phyloP scores from a whole-genome alignment of 192 early-diverging fungal genomes.

The Coemansia sp. region DNA sequence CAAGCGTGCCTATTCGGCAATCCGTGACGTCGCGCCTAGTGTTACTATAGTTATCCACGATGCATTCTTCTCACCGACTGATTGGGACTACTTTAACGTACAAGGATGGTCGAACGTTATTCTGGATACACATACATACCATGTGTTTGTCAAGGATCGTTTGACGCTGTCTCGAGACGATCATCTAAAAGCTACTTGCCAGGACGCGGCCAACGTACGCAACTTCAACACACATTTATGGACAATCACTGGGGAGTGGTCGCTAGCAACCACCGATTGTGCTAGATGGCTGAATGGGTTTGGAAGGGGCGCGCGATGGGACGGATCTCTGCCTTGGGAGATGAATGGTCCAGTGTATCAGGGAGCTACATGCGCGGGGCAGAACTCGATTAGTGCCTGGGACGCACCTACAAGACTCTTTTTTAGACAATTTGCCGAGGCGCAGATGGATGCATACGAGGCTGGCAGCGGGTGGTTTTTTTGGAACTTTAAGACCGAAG shows the following conservation, averaged over 20 bases:
- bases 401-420: constrained; percentile 57
- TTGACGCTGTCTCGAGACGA: constrained; percentile 26
- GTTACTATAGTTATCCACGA: constrained; percentile 51
- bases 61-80: constrained; percentile 44
- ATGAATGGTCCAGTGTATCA: constrained; percentile 48
- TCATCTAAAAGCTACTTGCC: constrained; percentile 42
- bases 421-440: constrained; percentile 60
- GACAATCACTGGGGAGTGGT: constrained; percentile 75
- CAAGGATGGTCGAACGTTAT: constrained; percentile 51
- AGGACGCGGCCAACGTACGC: constrained; percentile 40
- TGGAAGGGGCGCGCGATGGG: constrained; percentile 60
- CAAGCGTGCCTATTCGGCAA: constrained; percentile 34
- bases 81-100: constrained; percentile 44
- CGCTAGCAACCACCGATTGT: constrained; percentile 71
- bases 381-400: constrained; percentile 51
- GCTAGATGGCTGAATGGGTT: constrained; percentile 72
- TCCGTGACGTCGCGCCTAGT: constrained; percentile 43
- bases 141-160: constrained; percentile 52
- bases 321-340: constrained; percentile 60
- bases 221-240: constrained; percentile 40
- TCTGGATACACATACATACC: constrained; percentile 59
- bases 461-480: constrained; percentile 70
- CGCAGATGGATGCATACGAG: constrained; percentile 72
- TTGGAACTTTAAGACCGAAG: constrained; percentile 77
- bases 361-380: constrained; percentile 58